Evolutionary conservation across 2,329 filamentous ascomycete species (phyloP), one percentile per base, ranked within the genome.

Genomic region (Cryphonectria radicalis): DNA sequence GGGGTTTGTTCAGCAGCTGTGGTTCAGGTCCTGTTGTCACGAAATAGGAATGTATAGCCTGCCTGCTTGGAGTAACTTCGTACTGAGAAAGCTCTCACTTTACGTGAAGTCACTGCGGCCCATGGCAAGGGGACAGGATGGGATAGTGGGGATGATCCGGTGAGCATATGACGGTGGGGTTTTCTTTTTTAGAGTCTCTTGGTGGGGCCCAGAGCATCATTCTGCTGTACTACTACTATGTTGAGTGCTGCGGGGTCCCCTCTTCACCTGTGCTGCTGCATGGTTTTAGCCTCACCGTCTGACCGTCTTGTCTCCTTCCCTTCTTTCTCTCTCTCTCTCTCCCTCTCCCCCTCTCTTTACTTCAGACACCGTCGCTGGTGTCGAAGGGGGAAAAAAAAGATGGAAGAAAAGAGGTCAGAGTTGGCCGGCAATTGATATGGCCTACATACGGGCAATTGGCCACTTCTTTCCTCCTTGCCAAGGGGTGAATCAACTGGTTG

Each of bases 151-250:
- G 55, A 59, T 59, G 55, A 59, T 59, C 55, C 13, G 55, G 55
- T 32, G 64, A 25, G n/a, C 40, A 62, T 50, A 62, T 50, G 46
- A 70, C 67, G 69, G 65, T 42, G 69, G 65, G 65, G 69, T 70
- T 64, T 63, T 17, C 25, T 32, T 46, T 37, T 63, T 37, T 40
- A 63, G 32, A 40, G 8, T 10, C 35, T 40, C 32, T 42, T 14
- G 63, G 69, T 68, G 69, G 69, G 65, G 67, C 66, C 67, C 25
- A 32, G 6, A 59, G 55, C 55, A 59, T 59, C 55, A 59, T 32
- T 59, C 46, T 50, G n/a, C 43, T 46, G 42, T 28, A 28, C 28
- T 28, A n/a, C n/a, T 40, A 40, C 37, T 40, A 40, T 40, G 37
- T 40, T 11, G 7, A 53, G 55, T 59, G 28, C 28, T 59, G 28